Evolutionary conservation across 2,329 filamentous ascomycete species (phyloP).

Genomic region (Phialocephala subalpina): DNA sequence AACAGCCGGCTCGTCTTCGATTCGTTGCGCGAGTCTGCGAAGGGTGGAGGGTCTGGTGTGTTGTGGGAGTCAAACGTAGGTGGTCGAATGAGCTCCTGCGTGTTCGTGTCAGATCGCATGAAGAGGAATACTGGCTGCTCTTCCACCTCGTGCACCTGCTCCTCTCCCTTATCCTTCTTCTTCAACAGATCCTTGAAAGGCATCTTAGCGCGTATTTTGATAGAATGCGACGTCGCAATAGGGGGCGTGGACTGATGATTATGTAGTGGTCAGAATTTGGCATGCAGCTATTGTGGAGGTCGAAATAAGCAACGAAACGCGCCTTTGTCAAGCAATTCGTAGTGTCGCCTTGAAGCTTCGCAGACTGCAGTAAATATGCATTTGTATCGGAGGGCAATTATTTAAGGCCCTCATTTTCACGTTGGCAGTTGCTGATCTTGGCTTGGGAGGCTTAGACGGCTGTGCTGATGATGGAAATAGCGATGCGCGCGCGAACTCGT

Average conservation of each 20-base stretch:
- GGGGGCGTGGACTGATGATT: constrained; percentile 3
- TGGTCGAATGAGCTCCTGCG: constrained; percentile 80
- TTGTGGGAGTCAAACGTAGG: constrained; percentile 58
- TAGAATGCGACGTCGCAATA: background rate
- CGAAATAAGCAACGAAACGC: constrained; percentile 8
- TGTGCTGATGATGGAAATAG: constrained; percentile 21
- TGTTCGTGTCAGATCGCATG: constrained; percentile 84
- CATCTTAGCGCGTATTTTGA: constrained; percentile 52
- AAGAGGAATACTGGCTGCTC: constrained; percentile 71
- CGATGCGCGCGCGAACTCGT: background rate
- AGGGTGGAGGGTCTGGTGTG: constrained; percentile 32
- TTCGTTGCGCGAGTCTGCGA: constrained; percentile 28
- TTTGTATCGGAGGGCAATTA: constrained; percentile 11
- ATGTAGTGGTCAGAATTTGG: constrained; percentile 10
- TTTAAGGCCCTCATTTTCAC: constrained; percentile 10
- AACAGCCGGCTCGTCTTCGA: constrained; percentile 44
- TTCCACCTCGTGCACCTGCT: constrained; percentile 42
- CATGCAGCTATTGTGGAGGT: constrained; percentile 5
- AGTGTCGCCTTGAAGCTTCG: constrained; percentile 35
- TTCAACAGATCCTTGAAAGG: constrained; percentile 67
- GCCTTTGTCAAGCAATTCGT: constrained; percentile 32
- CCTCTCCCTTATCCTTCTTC: constrained; percentile 64
- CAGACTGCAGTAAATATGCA: constrained; percentile 27
- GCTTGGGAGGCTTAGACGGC: constrained; percentile 34
- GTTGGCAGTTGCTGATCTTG: constrained; percentile 35